A percentile compares a stretch with the other conserved stretches of the same genome.
Conservation (phyloP, 1,284 basidiomycete genomes). For the Megacollybia platyphylla region DNA sequence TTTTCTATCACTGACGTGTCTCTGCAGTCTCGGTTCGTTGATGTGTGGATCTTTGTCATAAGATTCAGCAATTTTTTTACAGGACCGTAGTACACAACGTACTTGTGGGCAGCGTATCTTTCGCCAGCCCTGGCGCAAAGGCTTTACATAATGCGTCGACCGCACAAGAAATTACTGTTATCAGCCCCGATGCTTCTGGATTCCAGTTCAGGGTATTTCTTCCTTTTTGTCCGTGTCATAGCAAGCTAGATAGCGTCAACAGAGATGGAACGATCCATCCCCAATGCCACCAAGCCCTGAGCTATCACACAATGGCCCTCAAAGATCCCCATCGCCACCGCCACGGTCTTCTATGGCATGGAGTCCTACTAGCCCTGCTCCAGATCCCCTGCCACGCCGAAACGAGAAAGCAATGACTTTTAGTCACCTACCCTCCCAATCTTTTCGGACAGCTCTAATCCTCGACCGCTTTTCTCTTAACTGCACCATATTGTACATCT, state of each 20-base stretch:
- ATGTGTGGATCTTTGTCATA: constrained; percentile 9
- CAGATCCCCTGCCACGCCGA: constrained; percentile 1
- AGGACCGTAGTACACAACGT: constrained; percentile 65
- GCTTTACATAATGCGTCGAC: constrained; percentile 68
- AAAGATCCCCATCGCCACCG: constrained; percentile 13
- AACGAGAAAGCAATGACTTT: constrained; percentile 25
- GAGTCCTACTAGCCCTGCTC: constrained; percentile 6
- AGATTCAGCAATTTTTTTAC: constrained; percentile 10
- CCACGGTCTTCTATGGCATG: constrained; percentile 13
- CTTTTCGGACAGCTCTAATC: constrained; percentile 58
- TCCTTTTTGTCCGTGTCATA: constrained; percentile 3
- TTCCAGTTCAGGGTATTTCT: constrained; percentile 54
- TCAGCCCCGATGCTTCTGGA: constrained; percentile 50
- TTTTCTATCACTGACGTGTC: constrained; percentile 1
- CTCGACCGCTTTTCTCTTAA: constrained; percentile 57
- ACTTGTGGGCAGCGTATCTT: constrained; percentile 62
- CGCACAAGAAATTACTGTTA: constrained; percentile 62
- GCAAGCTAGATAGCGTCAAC: constrained; percentile 2
- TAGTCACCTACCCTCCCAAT: constrained; percentile 48
- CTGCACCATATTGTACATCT: constrained; percentile 54
- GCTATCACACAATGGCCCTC: background rate
- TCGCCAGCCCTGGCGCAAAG: constrained; percentile 55
- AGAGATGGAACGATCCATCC: constrained; percentile 65
- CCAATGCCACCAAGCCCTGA: constrained; percentile 39
- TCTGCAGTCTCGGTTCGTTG: constrained; percentile 21